Conservation (phyloP, 257 asterid genomes). For the Avicennia marina region DNA sequence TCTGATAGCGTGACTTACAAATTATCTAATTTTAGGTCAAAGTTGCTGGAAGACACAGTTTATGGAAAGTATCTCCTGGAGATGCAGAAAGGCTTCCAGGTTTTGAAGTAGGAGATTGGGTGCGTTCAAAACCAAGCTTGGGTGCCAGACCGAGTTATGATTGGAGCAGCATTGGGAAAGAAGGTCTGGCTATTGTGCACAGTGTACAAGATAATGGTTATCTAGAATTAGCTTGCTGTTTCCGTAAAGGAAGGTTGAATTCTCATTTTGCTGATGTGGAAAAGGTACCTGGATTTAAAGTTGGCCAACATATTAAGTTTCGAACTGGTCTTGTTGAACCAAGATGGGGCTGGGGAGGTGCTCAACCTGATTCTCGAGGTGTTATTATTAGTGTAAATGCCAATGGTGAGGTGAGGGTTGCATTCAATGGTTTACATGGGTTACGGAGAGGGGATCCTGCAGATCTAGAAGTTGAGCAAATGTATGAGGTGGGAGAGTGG, state of each 20-base stretch:
- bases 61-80: slow-evolving; percentile 97
- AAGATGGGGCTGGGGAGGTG: slow-evolving; percentile 98
- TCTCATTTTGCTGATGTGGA: slow-evolving; percentile 86
- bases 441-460: slow-evolving; percentile 96
- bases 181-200: slow-evolving; percentile 83
- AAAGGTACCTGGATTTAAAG: slow-evolving; percentile 68
- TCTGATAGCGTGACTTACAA: slow-evolving; percentile 12
- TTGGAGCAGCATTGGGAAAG: slow-evolving; percentile 92
- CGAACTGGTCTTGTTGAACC: slow-evolving; percentile 77
- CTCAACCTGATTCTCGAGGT: slow-evolving; percentile 63
- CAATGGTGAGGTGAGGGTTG: slow-evolving; percentile 83
- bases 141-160: slow-evolving; percentile 98
- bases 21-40: slow-evolving; percentile 46
- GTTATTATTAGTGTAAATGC: slow-evolving; percentile 68
- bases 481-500: slow-evolving; percentile 89
- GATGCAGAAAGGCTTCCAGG: slow-evolving; percentile 95
- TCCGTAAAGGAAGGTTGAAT: slow-evolving; percentile 68
- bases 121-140: slow-evolving; percentile 80
- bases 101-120: slow-evolving; percentile 99
- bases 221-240: slow-evolving; percentile 92
- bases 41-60: slow-evolving; percentile 68
- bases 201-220: slow-evolving; percentile 86
- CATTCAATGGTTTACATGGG: slow-evolving; percentile 66
- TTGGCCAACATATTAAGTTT: slow-evolving; percentile 86
- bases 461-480: slow-evolving; percentile 63